Percentiles rank a stretch among this genome's conserved stretches.
Conservation (phyloP, 2,329 filamentous ascomycete genomes). For the Biscogniauxia mediterranea region DNA sequence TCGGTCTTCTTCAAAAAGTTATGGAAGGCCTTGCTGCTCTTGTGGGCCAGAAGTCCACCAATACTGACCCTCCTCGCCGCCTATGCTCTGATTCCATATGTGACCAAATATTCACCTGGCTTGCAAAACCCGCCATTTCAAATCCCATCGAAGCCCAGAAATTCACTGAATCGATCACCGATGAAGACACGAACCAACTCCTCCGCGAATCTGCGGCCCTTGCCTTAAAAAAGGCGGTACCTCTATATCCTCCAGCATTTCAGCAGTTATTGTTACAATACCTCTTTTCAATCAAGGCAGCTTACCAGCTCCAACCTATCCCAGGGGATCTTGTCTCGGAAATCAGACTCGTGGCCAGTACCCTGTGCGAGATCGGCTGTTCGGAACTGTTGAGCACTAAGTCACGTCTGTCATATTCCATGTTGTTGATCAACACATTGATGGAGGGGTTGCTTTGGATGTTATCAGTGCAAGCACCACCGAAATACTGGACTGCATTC, state of each 20-base stretch:
- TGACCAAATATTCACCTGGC: constrained; percentile 25
- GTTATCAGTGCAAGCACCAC: constrained; percentile 19
- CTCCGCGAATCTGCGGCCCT: constrained; percentile 26
- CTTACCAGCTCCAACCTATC: constrained; percentile 19
- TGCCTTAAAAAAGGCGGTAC: constrained; percentile 27
- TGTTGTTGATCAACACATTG: constrained; percentile 38
- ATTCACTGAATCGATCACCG: constrained; percentile 10
- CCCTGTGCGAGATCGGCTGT: constrained; percentile 50
- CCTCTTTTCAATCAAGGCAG: constrained; percentile 24
- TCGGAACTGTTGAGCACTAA: constrained; percentile 37
- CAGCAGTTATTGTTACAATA: constrained; percentile 29
- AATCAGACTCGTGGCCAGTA: constrained; percentile 39
- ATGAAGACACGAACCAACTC: constrained; percentile 15
- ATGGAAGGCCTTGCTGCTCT: constrained; percentile 31
- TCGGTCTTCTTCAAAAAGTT: constrained; percentile 25
- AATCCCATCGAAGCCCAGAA: constrained; percentile 23
- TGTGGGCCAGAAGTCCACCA: constrained; percentile 26
- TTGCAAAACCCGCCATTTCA: constrained; percentile 26
- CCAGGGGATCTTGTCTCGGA: constrained; percentile 18
- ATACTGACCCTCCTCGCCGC: constrained; percentile 6
- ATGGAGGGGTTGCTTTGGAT: constrained; percentile 24
- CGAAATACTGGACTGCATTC: constrained; percentile 26
- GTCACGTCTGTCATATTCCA: constrained; percentile 39
- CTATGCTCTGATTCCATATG: constrained; percentile 30
- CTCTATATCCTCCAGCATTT: constrained; percentile 30